Evolutionary conservation across 2,329 filamentous ascomycete genomes (phyloP).

Genomic region (Penicillium sp.): DNA sequence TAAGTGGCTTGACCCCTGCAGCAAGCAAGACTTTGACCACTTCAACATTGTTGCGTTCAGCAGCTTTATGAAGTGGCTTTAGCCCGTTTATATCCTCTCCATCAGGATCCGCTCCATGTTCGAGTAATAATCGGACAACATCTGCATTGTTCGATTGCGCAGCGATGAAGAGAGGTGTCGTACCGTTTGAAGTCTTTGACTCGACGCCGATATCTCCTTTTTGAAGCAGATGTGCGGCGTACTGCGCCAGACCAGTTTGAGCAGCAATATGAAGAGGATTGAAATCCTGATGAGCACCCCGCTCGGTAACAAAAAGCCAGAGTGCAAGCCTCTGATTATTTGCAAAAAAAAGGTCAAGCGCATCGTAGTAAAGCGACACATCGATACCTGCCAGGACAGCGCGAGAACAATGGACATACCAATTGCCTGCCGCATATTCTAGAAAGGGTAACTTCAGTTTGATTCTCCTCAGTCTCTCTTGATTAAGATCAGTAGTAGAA

Average conservation of each 20-base stretch:
- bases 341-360: constrained; percentile 7
- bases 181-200: not conserved
- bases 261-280: constrained; percentile 13
- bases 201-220: constrained; percentile 3
- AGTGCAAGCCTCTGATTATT: not conserved
- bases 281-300: too few relatives aligned
- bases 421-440: not conserved
- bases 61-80: constrained; percentile 22
- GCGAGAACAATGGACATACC: not conserved
- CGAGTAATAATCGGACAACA: constrained; percentile 12
- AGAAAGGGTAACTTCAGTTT: not conserved
- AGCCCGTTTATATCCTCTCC: constrained; percentile 9
- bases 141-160: constrained; percentile 9
- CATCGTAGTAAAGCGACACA: not conserved
- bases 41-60: constrained; percentile 11
- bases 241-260: constrained; percentile 4
- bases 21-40: constrained; percentile 18
- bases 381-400: not conserved
- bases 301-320: not conserved
- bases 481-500: too few relatives aligned
- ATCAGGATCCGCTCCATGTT: constrained; percentile 14
- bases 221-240: constrained; percentile 3
- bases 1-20: constrained; percentile 17
- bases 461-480: not conserved
- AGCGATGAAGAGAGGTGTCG: not conserved